A percentile compares a stretch with the other conserved stretches of the same genome.
Evolutionary conservation across 169 alveolate genomes (phyloP).

Genomic region (Babesia bigemina): DNA sequence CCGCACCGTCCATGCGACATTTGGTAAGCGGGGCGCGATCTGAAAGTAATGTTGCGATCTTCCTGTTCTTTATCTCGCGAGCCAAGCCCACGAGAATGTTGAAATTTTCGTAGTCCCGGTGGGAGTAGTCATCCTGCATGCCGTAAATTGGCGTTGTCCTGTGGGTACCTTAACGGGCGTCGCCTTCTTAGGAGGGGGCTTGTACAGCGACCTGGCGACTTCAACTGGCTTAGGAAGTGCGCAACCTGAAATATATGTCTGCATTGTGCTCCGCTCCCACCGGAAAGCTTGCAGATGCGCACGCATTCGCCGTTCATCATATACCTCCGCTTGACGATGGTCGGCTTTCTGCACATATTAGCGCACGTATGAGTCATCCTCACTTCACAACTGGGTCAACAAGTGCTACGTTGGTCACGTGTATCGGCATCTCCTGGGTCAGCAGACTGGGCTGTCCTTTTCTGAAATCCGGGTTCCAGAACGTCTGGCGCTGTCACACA

Average conservation of each 20-base stretch:
- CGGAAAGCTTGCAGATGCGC: conserved; percentile 85
- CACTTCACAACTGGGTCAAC: conserved; percentile 87
- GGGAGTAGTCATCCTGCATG: conserved; percentile 72
- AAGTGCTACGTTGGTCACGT: conserved; percentile 86
- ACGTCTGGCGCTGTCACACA: conserved; percentile 70
- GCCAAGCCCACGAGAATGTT: conserved; percentile 46
- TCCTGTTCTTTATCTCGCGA: conserved; percentile 38
- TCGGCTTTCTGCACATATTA: conserved; percentile 79
- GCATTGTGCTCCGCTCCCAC: conserved; percentile 28
- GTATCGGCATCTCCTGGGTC: conserved; percentile 88
- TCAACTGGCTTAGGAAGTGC: conserved; percentile 79
- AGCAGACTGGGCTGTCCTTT: conserved; percentile 73
- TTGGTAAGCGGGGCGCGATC: conserved; percentile 1
- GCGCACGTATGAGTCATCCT: neutral
- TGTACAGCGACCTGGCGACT: conserved; percentile 58
- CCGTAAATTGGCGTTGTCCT: neutral
- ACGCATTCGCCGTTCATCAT: conserved; percentile 88
- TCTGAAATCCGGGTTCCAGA: conserved; percentile 79
- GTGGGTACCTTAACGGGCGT: conserved; percentile 67
- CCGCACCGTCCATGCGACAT: neutral
- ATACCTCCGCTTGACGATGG: conserved; percentile 83
- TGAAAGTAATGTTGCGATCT: conserved; percentile 26
- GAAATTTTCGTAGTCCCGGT: conserved; percentile 70
- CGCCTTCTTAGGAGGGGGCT: conserved; percentile 66
- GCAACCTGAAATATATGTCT: conserved; percentile 46